Conservation (phyloP, 164 flowering plant species). For the Vitis rotundifolia region DNA sequence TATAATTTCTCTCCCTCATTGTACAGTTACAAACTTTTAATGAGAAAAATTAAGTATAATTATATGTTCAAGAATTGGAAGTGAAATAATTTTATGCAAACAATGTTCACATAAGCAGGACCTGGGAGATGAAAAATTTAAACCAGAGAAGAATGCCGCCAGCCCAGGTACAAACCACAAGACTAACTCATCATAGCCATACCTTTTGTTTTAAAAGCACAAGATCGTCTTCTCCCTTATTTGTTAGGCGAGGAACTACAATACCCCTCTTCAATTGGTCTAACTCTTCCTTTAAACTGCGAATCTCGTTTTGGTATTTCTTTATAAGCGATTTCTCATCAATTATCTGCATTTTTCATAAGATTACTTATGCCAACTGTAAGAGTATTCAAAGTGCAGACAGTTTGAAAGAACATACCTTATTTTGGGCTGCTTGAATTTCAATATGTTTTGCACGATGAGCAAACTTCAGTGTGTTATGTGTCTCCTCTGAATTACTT, state of each 20-base stretch:
- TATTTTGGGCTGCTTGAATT: slow-evolving; percentile 96
- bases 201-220: slow-evolving; percentile 90
- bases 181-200: slow-evolving; percentile 10
- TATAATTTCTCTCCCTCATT: no score
- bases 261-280: slow-evolving; percentile 84
- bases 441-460: slow-evolving; percentile 98
- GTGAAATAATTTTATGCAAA: background rate
- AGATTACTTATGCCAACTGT: slow-evolving; percentile 13
- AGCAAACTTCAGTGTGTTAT: slow-evolving; percentile 96
- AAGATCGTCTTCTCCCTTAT: slow-evolving; percentile 61
- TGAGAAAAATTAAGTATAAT: background rate
- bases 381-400: background rate
- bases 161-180: background rate
- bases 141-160: background rate
- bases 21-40: no score
- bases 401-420: slow-evolving; percentile 37
- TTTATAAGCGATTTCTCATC: slow-evolving; percentile 98
- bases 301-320: slow-evolving; percentile 95
- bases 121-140: background rate
- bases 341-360: slow-evolving; percentile 63
- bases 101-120: background rate
- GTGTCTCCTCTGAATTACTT: slow-evolving; percentile 95
- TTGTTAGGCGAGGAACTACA: slow-evolving; percentile 57
- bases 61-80: background rate
- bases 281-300: slow-evolving; percentile 79